These are phyloP conservation scores for Fagus sylvatica DNA, from an alignment of 306 rosid genomes.

Conservation along the genomic window DNA sequence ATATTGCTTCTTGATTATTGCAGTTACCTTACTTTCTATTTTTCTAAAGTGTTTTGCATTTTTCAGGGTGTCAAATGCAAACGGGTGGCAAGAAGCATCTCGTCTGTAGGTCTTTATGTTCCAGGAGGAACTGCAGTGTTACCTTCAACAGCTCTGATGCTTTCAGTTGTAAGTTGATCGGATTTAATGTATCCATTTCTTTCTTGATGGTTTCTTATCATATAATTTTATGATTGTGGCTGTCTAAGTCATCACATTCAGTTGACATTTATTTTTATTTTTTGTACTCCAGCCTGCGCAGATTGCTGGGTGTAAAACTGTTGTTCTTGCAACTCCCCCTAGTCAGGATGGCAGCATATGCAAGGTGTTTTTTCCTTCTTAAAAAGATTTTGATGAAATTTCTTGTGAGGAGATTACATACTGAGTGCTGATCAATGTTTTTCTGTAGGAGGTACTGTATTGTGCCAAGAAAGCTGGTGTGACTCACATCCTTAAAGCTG, in stretches of 20 bases:
- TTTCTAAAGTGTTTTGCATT: conserved; percentile 24
- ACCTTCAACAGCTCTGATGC: conserved; percentile 99
- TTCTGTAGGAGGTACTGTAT: conserved; percentile 82
- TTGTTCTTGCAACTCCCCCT: conserved; percentile 97
- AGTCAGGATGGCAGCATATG: conserved; percentile 77
- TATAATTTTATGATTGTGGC: conserved; percentile 4
- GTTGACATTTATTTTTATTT: conserved; percentile 29
- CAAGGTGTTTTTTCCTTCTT: conserved; percentile 54
- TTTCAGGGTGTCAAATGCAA: conserved; percentile 95
- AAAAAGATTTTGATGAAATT: conserved; percentile 15
- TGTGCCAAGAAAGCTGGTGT: conserved; percentile 99
- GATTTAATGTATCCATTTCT: conserved; percentile 1
- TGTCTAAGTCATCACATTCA: conserved; percentile 14
- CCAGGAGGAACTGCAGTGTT: conserved; percentile 99
- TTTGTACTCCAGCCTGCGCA: conserved; percentile 74
- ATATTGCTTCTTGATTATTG: conserved; percentile 18
- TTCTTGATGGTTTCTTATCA: conserved; percentile 5
- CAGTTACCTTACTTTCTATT: conserved; percentile 2
- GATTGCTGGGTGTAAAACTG: conserved; percentile 91
- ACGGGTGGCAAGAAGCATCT: conserved; percentile 92
- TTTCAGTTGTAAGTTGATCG: conserved; percentile 76
- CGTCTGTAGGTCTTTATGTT: conserved; percentile 95
- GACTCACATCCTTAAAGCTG: conserved; percentile 96
- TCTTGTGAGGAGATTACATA: conserved; percentile 7
- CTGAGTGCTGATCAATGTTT: conserved; percentile 23